These are phyloP conservation scores for Periconia digitata DNA, from an alignment of 2,329 filamentous ascomycete species.

Conservation along the genomic window DNA sequence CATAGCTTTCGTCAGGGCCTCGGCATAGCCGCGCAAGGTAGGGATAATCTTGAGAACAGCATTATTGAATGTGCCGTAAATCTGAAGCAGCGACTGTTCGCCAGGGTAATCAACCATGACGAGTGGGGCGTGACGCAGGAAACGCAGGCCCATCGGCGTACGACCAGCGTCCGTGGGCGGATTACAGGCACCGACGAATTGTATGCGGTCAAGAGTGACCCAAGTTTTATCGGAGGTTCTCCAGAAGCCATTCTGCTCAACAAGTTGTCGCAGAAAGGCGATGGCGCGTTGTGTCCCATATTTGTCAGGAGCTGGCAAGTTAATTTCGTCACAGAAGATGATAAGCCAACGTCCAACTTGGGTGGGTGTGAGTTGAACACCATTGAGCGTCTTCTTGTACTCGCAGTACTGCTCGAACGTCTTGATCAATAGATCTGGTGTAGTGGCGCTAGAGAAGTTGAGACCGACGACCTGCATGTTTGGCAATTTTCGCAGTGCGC, in stretches of 20 bases:
- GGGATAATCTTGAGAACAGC: slow-evolving; percentile 97
- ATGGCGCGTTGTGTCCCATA: slow-evolving; percentile 98
- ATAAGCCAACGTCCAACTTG: slow-evolving; percentile 98
- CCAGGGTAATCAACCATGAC: slow-evolving; percentile 99
- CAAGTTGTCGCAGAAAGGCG: slow-evolving; percentile 93
- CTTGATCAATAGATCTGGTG: slow-evolving; percentile 95
- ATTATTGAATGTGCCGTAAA: slow-evolving; percentile 97
- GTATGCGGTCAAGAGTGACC: slow-evolving; percentile 96
- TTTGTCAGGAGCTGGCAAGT: slow-evolving; percentile 93
- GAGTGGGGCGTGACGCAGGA: slow-evolving; percentile 94
- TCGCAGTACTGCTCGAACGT: slow-evolving; percentile 99
- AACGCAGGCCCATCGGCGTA: slow-evolving; percentile 89
- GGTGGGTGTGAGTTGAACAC: slow-evolving; percentile 90
- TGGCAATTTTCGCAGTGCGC: slow-evolving; percentile 90
- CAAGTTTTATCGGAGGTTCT: slow-evolving; percentile 94
- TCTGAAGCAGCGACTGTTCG: slow-evolving; percentile 90
- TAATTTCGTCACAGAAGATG: slow-evolving; percentile 99
- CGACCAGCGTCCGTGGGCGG: slow-evolving; percentile 95
- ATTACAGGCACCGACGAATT: slow-evolving; percentile 98
- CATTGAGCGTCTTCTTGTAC: slow-evolving; percentile 97
- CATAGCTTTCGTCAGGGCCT: slow-evolving; percentile 94
- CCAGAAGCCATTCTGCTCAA: slow-evolving; percentile 99
- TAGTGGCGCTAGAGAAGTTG: slow-evolving; percentile 98
- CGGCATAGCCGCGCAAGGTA: slow-evolving; percentile 89
- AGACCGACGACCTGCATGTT: slow-evolving; percentile 99